Percentiles rank a stretch among this genome's conserved stretches.
Conservation (phyloP, 768 basidiomycete species). For the Lactarius hengduanensis region DNA sequence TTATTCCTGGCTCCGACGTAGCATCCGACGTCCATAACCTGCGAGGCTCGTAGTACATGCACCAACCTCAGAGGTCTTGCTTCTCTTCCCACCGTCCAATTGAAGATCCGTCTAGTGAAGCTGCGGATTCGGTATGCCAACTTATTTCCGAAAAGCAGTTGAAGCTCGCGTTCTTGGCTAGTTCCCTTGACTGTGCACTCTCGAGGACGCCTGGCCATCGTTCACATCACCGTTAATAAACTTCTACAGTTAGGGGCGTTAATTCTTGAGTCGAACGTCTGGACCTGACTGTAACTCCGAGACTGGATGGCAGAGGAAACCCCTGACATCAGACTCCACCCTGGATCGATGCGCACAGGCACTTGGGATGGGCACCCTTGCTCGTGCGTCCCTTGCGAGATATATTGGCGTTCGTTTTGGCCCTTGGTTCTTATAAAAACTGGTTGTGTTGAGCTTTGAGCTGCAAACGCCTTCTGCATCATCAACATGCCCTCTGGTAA, state of each 20-base stretch:
- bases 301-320: slow-evolving; percentile 4
- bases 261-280: slow-evolving; percentile 1
- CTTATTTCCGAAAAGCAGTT: slow-evolving; percentile 18
- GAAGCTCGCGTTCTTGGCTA: slow-evolving; percentile 13
- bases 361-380: slow-evolving; percentile 7
- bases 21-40: slow-evolving; percentile 21
- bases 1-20: slow-evolving; percentile 25
- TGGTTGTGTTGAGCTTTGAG: background rate
- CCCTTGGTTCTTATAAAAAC: slow-evolving; percentile 18
- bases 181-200: slow-evolving; percentile 15
- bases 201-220: slow-evolving; percentile 5
- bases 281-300: slow-evolving; percentile 12
- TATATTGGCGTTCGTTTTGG: background rate
- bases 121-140: slow-evolving; percentile 17
- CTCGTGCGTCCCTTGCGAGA: slow-evolving; percentile 4
- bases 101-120: slow-evolving; percentile 3
- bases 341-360: slow-evolving; percentile 13
- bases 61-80: slow-evolving; percentile 10
- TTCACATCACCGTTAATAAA: slow-evolving; percentile 21
- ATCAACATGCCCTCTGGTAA: slow-evolving; percentile 24
- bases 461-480: slow-evolving; percentile 1
- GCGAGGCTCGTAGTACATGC: slow-evolving; percentile 23
- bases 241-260: slow-evolving; percentile 23
- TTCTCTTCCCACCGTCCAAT: slow-evolving; percentile 16
- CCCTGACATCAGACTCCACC: slow-evolving; percentile 15